These are phyloP conservation scores for Coniochaeta prunicola DNA, from an alignment of 2,329 filamentous ascomycete genomes.

Conservation along the genomic window DNA sequence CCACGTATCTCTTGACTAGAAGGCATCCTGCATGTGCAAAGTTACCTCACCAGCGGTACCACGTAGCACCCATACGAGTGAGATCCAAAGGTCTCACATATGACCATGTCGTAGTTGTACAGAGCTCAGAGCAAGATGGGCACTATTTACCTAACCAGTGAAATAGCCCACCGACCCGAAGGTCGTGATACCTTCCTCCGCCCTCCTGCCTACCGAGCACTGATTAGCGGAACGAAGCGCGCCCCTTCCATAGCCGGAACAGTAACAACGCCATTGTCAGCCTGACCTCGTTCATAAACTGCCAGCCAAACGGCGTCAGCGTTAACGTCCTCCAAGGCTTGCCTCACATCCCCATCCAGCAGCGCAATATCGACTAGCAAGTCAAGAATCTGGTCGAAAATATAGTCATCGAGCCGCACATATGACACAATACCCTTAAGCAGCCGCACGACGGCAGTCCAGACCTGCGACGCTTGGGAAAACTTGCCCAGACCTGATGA, in stretches of 20 bases:
- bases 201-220: background rate
- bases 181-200: background rate
- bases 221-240: conserved; percentile 23
- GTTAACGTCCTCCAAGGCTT: conserved; percentile 58
- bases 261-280: conserved; percentile 20
- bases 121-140: background rate
- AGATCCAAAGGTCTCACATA: background rate
- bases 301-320: conserved; percentile 71
- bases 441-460: conserved; percentile 54
- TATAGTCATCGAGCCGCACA: conserved; percentile 58
- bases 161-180: background rate
- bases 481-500: conserved; percentile 45
- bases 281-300: conserved; percentile 38
- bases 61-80: background rate
- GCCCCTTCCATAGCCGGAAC: conserved; percentile 35
- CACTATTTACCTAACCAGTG: background rate
- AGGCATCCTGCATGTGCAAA: background rate
- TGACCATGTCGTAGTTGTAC: background rate
- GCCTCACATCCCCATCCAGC: conserved; percentile 38
- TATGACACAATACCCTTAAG: conserved; percentile 54
- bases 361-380: conserved; percentile 48
- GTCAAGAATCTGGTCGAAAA: conserved; percentile 65
- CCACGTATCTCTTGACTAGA: background rate
- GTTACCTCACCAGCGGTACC: background rate
- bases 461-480: conserved; percentile 54